phyloP scores from a whole-genome alignment of 257 asterid species.

The Galeopsis tetrahit region DNA sequence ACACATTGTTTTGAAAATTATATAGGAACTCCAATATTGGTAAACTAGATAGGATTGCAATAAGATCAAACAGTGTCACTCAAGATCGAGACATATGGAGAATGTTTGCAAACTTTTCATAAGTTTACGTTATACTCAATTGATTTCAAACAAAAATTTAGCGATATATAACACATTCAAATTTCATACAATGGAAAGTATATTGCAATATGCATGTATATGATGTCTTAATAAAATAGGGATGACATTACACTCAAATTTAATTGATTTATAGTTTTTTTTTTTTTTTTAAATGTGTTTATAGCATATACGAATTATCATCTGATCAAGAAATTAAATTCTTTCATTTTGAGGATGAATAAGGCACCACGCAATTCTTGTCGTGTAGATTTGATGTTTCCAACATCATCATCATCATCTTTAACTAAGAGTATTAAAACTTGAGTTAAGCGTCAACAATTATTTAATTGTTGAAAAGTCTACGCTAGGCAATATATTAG shows the following conservation, averaged over 20 bases:
- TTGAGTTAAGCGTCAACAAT: too few relatives aligned
- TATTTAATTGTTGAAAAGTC: too few relatives aligned
- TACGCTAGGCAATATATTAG: too few relatives aligned
- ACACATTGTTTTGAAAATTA: too few relatives aligned
- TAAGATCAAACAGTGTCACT: background rate
- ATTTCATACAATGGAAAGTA: background rate
- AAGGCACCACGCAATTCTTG: background rate
- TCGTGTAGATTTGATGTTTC: constrained; percentile 3
- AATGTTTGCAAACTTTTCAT: too few relatives aligned
- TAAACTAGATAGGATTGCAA: background rate
- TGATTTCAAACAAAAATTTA: background rate
- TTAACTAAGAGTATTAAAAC: background rate
- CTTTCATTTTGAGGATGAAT: background rate
- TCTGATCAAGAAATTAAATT: too few relatives aligned
- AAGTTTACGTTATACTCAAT: too few relatives aligned
- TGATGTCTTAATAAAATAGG: background rate
- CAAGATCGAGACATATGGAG: background rate
- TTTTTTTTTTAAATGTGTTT: too few relatives aligned
- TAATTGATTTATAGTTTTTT: background rate
- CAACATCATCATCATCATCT: background rate
- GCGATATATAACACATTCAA: background rate
- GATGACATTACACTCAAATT: background rate
- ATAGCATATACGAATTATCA: too few relatives aligned
- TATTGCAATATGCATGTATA: background rate
- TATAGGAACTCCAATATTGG: background rate